A percentile compares a stretch with the other conserved stretches of the same genome.
phyloP scores from a whole-genome alignment of 139 green algal genomes.

The Coelastrella sp. region DNA sequence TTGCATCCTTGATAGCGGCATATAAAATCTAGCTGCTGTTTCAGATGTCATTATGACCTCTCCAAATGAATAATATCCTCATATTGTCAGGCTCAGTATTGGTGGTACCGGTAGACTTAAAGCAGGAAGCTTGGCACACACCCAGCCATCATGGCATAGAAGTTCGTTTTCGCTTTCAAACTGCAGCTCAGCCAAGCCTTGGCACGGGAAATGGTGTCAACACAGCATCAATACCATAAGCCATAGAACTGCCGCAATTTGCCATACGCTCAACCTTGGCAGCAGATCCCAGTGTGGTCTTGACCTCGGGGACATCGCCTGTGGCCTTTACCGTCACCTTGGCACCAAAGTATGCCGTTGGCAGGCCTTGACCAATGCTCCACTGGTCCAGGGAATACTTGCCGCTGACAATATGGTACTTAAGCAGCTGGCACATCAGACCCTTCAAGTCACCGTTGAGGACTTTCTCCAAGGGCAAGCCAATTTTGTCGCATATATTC shows the following conservation, averaged over 20 bases:
- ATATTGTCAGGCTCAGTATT: no score
- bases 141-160: no score
- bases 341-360: not conserved
- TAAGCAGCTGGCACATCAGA: conserved; percentile 35
- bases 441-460: conserved; percentile 2
- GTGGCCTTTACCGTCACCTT: not conserved
- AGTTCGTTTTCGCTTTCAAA: no score
- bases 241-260: conserved; percentile 11
- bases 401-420: conserved; percentile 27
- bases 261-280: conserved; percentile 2
- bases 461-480: conserved; percentile 10
- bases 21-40: no score
- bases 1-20: no score
- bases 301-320: not conserved
- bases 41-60: no score
- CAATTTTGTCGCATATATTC: not conserved
- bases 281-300: not conserved
- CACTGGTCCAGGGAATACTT: conserved; percentile 4
- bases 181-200: not conserved
- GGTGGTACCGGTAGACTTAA: no score
- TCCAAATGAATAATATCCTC: no score
- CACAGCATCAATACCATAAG: conserved; percentile 18
- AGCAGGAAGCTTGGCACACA: no score
- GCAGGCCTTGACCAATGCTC: not conserved
- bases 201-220: conserved; percentile 30